These are phyloP conservation scores for Dipteronia sinensis DNA, from an alignment of 345 rosid genomes.

Conservation along the genomic window DNA sequence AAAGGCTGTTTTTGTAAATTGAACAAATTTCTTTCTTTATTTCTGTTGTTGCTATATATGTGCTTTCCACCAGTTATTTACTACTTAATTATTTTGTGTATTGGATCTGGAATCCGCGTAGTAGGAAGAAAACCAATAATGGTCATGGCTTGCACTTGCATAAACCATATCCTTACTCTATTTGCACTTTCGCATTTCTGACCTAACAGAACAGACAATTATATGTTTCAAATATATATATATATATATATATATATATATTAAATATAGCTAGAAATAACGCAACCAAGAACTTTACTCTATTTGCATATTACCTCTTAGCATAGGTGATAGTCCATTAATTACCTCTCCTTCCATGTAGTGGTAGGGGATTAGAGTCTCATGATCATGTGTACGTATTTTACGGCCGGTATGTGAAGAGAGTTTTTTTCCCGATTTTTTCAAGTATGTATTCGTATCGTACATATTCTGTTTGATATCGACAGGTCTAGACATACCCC, in stretches of 20 bases:
- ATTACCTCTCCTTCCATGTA: too few species aligned
- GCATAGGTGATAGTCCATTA: too few species aligned
- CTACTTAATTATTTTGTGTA: background rate
- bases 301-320: too few species aligned
- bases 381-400: too few species aligned
- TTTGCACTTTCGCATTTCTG: background rate
- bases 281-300: background rate
- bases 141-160: slow-evolving; percentile 19
- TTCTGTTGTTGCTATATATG: background rate
- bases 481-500: too few species aligned
- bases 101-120: slow-evolving; percentile 24
- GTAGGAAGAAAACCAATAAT: slow-evolving; percentile 9
- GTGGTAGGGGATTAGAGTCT: too few species aligned
- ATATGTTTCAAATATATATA: background rate
- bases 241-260: background rate
- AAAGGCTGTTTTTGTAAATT: slow-evolving; percentile 1
- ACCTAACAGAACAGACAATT: background rate
- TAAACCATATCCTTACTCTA: too few species aligned
- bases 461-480: too few species aligned
- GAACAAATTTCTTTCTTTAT: too few species aligned
- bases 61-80: background rate
- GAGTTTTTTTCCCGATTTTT: too few species aligned
- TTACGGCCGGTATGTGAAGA: too few species aligned
- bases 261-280: background rate
- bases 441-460: too few species aligned